Percentiles rank a stretch among this genome's conserved stretches.
These are phyloP conservation scores for Berkeleyomyces basicola DNA, from an alignment of 2,329 filamentous ascomycete species.

Conservation along the genomic window DNA sequence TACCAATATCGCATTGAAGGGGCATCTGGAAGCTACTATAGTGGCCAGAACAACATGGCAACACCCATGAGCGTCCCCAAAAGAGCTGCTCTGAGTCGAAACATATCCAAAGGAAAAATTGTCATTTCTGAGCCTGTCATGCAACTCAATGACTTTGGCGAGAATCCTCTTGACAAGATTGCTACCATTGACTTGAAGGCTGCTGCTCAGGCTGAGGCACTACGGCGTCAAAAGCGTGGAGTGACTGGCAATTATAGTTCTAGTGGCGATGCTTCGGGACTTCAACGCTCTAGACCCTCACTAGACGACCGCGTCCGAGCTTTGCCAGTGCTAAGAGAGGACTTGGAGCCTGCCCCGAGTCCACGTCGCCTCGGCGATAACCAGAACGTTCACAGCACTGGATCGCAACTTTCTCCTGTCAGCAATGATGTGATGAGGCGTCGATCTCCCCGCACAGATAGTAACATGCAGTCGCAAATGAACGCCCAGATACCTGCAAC, in stretches of 20 bases:
- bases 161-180: conserved; percentile 29
- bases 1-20: conserved; percentile 7
- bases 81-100: conserved; percentile 14
- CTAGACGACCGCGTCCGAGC: conserved; percentile 12
- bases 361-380: background rate
- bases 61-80: conserved; percentile 16
- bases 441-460: conserved; percentile 27
- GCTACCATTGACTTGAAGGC: conserved; percentile 33
- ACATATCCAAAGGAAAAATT: conserved; percentile 23
- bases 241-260: background rate
- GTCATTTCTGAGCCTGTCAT: conserved; percentile 35
- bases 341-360: conserved; percentile 9
- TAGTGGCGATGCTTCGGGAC: background rate
- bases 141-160: conserved; percentile 19
- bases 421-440: conserved; percentile 30
- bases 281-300: conserved; percentile 9
- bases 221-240: conserved; percentile 20
- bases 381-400: conserved; percentile 26
- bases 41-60: conserved; percentile 14
- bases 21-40: conserved; percentile 7
- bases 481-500: background rate
- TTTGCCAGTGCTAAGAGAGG: conserved; percentile 13
- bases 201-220: conserved; percentile 30
- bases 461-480: background rate
- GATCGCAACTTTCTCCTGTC: conserved; percentile 34